phyloP scores from a whole-genome alignment of 2,329 filamentous ascomycete genomes.

The Helotiales sp. region DNA sequence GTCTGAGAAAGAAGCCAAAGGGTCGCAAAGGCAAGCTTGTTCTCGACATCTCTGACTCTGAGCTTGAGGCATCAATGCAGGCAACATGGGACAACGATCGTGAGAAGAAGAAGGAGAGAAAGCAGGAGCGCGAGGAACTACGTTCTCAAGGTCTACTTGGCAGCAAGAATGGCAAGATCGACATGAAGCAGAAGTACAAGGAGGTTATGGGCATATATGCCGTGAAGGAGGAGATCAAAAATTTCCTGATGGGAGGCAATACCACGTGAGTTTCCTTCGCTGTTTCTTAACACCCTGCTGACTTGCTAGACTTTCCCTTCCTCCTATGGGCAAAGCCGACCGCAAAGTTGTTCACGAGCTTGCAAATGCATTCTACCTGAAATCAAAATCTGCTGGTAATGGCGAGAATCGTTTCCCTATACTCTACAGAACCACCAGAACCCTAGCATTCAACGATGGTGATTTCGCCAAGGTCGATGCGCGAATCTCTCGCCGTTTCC shows the following conservation, averaged over 20 bases:
- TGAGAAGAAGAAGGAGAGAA: conserved; percentile 71
- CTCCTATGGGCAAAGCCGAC: conserved; percentile 80
- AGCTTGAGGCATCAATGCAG: conserved; percentile 65
- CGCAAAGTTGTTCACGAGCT: conserved; percentile 82
- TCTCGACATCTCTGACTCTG: conserved; percentile 66
- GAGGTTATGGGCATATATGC: conserved; percentile 73
- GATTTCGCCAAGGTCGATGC: conserved; percentile 56
- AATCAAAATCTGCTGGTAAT: conserved; percentile 81
- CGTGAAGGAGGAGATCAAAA: conserved; percentile 72
- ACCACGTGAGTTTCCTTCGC: conserved; percentile 60
- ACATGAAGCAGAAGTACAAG: conserved; percentile 72
- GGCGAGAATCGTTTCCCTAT: conserved; percentile 76
- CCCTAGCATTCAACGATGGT: conserved; percentile 62
- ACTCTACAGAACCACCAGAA: conserved; percentile 75
- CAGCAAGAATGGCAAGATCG: conserved; percentile 55
- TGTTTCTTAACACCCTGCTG: not conserved
- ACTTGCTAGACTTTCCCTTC: conserved; percentile 67
- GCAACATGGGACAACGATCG: conserved; percentile 70
- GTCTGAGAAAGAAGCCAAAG: conserved; percentile 67
- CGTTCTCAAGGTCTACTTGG: conserved; percentile 70
- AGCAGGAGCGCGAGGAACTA: conserved; percentile 71
- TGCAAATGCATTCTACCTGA: conserved; percentile 75
- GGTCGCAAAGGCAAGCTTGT: conserved; percentile 59
- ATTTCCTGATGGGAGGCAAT: conserved; percentile 68
- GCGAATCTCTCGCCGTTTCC: conserved; percentile 58